Base-by-base conservation (phyloP, 1,284 basidiomycete genomes). In the Ustilago trichophora region DNA sequence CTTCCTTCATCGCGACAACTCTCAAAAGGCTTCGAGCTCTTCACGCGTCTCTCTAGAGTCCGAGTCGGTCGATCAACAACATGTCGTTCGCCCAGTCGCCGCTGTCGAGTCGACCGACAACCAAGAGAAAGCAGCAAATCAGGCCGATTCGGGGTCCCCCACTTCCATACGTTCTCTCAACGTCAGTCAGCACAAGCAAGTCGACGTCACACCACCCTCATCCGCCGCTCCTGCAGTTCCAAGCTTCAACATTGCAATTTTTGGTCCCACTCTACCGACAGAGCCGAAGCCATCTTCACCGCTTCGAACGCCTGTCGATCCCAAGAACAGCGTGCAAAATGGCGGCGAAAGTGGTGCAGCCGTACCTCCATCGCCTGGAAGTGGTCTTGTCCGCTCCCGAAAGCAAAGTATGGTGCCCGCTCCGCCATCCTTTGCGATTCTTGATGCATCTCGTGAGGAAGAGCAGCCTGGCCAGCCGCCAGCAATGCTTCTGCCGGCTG, bases 391-490 rank as follows among this genome's bases (percentile, higher is more conserved):
- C 4, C 62, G 54, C 15, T 27, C 55, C n/a, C 56, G 59, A 26
- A 64, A 63, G 36, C 46, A 50, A 19, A 69, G 55, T 41, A 44
- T 63, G 16, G 66, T 69, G 1, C 66, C 60, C 3, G 47, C 55
- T 1, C 59, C 66, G 19, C 66, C 60, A 7, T 36, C 56, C 18
- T 69, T 69, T 43, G 66, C 66, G 9, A 64, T 69, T 31, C 52
- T 49, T 26, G 53, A 40, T 36, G 43, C 42, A 7, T 34, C 36
- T 11, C 35, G 41, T 12, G 27, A 35, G 9, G n/a, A n/a, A n/a
- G 22, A 10, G 8, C 29, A 27, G 36, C 15, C 24, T 9, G 21
- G 29, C n/a, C 34, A 18, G 13, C 2, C 12, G 16, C 15, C 51
- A 3, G 19, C 26, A 1, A 31, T 12, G 37, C 32, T 44, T 13